phyloP scores from a whole-genome alignment of 495 filamentous ascomycete genomes.

The Lophium mytilinum region DNA sequence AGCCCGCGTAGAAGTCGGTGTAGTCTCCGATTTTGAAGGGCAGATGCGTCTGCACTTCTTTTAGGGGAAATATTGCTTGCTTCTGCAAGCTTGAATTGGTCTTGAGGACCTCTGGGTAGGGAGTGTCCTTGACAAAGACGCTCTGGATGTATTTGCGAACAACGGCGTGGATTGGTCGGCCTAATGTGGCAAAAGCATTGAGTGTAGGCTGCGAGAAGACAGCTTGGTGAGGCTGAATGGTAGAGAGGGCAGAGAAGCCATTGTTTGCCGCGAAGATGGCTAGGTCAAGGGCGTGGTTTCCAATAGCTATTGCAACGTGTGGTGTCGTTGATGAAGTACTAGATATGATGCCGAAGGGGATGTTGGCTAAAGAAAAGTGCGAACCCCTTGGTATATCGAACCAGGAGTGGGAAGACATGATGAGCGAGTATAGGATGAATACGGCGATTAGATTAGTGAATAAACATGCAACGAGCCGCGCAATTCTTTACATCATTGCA shows the following conservation, averaged over 20 bases:
- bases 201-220: constrained; percentile 66
- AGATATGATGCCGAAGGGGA: constrained; percentile 86
- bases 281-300: constrained; percentile 69
- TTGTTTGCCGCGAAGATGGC: constrained; percentile 50
- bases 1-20: constrained; percentile 93
- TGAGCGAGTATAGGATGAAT: no score
- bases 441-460: no score
- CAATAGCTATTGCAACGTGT: constrained; percentile 71
- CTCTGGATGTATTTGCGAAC: constrained; percentile 68
- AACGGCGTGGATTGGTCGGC: constrained; percentile 58
- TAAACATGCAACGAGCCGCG: no score
- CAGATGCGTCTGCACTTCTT: constrained; percentile 60
- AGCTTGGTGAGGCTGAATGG: constrained; percentile 45
- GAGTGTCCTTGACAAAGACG: constrained; percentile 56
- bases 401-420: constrained; percentile 41
- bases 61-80: constrained; percentile 46
- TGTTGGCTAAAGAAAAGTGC: constrained; percentile 80
- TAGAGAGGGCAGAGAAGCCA: constrained; percentile 55
- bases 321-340: constrained; percentile 45
- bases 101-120: constrained; percentile 50
- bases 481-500: no score
- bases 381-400: constrained; percentile 54
- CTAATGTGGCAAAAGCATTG: constrained; percentile 76
- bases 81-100: constrained; percentile 47
- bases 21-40: constrained; percentile 92